A percentile compares a stretch with the other conserved stretches of the same genome.
phyloP scores from a whole-genome alignment of 2,329 filamentous ascomycete genomes.

The Chlorencoelia australis region DNA sequence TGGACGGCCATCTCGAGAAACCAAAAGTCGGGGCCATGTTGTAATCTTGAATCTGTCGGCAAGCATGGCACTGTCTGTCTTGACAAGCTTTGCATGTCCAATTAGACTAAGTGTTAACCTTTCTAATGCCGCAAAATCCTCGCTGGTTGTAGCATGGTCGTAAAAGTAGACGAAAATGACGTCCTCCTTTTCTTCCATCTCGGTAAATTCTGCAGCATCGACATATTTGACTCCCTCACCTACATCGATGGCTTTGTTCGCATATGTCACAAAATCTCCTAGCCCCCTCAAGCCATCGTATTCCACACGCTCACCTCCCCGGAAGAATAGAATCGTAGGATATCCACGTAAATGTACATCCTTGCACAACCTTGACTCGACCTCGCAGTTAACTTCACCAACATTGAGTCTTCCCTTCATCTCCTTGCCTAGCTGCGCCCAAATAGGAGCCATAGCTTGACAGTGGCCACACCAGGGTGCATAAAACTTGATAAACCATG shows the following conservation, averaged over 20 bases:
- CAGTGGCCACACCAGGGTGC: slow-evolving; percentile 97
- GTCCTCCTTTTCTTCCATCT: slow-evolving; percentile 83
- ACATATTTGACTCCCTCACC: slow-evolving; percentile 72
- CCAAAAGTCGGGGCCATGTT: slow-evolving; percentile 89
- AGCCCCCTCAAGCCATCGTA: slow-evolving; percentile 87
- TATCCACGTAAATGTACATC: slow-evolving; percentile 72
- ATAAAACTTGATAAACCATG: slow-evolving; percentile 99
- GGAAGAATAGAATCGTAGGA: slow-evolving; percentile 88
- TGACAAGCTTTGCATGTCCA: slow-evolving; percentile 84
- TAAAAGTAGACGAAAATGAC: slow-evolving; percentile 98
- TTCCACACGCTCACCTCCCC: slow-evolving; percentile 81
- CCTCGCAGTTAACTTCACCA: slow-evolving; percentile 92
- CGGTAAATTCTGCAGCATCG: slow-evolving; percentile 63
- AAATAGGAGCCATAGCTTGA: slow-evolving; percentile 82
- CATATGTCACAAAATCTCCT: slow-evolving; percentile 80
- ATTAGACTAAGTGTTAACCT: slow-evolving; percentile 79
- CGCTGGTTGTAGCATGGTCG: slow-evolving; percentile 83
- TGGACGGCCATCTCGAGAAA: slow-evolving; percentile 78
- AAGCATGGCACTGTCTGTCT: slow-evolving; percentile 70
- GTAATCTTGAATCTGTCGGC: slow-evolving; percentile 85
- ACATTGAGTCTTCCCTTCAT: slow-evolving; percentile 86
- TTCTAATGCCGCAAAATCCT: slow-evolving; percentile 85
- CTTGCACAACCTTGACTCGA: slow-evolving; percentile 80
- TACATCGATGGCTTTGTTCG: slow-evolving; percentile 74
- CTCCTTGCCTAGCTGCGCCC: slow-evolving; percentile 80